phyloP scores from a whole-genome alignment of 192 early-diverging fungal species.

The Coemansia sp. region DNA sequence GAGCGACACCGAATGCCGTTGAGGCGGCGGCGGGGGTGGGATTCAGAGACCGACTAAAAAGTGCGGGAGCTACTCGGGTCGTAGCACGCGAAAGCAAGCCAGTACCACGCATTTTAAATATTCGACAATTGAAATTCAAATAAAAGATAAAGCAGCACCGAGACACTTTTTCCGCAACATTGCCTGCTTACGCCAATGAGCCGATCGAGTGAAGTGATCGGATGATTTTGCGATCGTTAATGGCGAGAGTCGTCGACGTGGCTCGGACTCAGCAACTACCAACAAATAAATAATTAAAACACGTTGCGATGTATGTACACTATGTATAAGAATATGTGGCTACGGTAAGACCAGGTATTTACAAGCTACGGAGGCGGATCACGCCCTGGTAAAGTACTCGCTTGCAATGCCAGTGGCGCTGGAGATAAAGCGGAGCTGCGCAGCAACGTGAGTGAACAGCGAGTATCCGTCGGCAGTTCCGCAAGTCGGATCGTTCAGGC shows the following conservation, averaged over 20 bases:
- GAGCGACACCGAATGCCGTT: background rate
- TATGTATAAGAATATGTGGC: background rate
- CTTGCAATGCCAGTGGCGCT: constrained; percentile 4
- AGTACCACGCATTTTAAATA: constrained; percentile 20
- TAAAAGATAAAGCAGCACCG: background rate
- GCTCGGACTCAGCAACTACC: no score
- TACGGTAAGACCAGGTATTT: no score
- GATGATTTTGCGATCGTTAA: background rate
- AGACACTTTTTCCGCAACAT: background rate
- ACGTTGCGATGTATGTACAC: constrained; percentile 2
- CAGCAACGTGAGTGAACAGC: constrained; percentile 15
- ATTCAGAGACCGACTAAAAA: background rate
- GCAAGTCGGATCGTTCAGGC: constrained; percentile 3
- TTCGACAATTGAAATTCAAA: constrained; percentile 7
- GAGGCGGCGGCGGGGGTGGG: background rate
- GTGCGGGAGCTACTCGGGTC: background rate
- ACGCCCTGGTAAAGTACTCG: background rate
- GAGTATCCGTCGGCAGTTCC: constrained; percentile 10
- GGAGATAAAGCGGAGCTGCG: constrained; percentile 17
- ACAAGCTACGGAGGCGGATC: background rate
- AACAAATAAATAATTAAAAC: no score
- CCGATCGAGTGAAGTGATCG: background rate
- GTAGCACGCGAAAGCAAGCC: constrained; percentile 15
- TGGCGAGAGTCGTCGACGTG: no score
- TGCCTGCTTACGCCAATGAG: background rate